phyloP scores from a whole-genome alignment of 805 yeast species.

The Alloascoidea africana region DNA sequence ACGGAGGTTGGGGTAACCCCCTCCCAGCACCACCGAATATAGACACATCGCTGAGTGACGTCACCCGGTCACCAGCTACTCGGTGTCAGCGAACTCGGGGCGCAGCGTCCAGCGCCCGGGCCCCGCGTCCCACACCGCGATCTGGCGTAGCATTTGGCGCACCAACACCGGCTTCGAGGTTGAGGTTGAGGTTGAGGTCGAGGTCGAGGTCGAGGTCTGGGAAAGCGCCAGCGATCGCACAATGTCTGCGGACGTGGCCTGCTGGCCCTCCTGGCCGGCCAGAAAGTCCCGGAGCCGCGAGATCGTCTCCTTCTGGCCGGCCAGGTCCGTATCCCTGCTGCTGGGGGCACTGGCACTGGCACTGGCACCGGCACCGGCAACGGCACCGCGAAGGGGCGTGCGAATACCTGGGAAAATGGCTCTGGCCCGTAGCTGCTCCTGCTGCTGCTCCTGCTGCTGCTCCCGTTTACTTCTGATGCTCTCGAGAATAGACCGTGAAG shows the following conservation, averaged over 20 bases:
- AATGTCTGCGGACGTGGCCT: conserved; percentile 36
- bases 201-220: too few relatives aligned
- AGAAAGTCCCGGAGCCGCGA: conserved; percentile 26
- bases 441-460: conserved; percentile 14
- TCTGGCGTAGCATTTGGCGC: conserved; percentile 53
- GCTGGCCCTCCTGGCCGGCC: conserved; percentile 17
- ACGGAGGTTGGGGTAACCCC: too few relatives aligned
- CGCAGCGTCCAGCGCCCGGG: conserved; percentile 53
- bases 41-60: too few relatives aligned
- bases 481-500: conserved; percentile 33
- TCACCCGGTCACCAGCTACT: too few relatives aligned
- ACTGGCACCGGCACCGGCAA: too few relatives aligned
- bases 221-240: too few relatives aligned
- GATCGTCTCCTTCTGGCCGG: conserved; percentile 13
- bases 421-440: conserved; percentile 3
- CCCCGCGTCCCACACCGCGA: conserved; percentile 51
- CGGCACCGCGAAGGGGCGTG: too few relatives aligned
- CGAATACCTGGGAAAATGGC: conserved; percentile 2
- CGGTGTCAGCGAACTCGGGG: too few relatives aligned
- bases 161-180: too few relatives aligned
- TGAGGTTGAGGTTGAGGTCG: too few relatives aligned
- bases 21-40: too few relatives aligned
- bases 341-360: too few relatives aligned
- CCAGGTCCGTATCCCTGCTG: conserved; percentile 4
- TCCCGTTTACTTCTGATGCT: conserved; percentile 29